phyloP scores from a whole-genome alignment of 805 yeast species.

The Starmera quercuum region DNA sequence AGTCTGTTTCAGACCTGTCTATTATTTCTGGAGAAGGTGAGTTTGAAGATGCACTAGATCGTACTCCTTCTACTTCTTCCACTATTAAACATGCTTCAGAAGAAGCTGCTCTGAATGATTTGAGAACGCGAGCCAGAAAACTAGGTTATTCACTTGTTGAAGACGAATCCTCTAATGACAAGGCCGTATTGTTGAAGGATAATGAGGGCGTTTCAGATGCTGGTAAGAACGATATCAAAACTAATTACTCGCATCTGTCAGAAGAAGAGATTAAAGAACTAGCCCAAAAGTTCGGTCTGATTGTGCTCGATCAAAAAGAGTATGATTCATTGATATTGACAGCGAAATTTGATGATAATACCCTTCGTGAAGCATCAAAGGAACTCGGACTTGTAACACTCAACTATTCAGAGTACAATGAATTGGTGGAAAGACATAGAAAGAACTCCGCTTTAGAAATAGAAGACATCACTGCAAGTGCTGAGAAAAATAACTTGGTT shows the following conservation, averaged over 20 bases:
- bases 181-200: not conserved
- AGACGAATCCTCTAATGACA: not conserved
- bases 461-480: conserved; percentile 7
- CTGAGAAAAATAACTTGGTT: conserved; percentile 25
- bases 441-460: not conserved
- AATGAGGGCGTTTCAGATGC: conserved; percentile 1
- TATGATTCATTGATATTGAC: conserved; percentile 1
- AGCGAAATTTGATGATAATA: conserved; percentile 7
- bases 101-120: not conserved
- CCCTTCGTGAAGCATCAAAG: too few species aligned
- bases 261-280: not conserved
- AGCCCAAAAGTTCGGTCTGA: not conserved
- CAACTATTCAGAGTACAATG: not conserved
- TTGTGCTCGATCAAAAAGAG: conserved; percentile 1
- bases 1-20: not conserved
- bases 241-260: not conserved
- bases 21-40: not conserved
- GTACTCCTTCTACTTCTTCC: not conserved
- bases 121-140: not conserved
- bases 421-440: not conserved
- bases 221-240: conserved; percentile 1
- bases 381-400: conserved; percentile 4
- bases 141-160: not conserved
- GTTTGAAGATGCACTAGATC: not conserved
- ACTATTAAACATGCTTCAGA: not conserved